Evolutionary conservation across 805 yeast genomes (phyloP).

Genomic region (Sugiyamaella floridensis): DNA sequence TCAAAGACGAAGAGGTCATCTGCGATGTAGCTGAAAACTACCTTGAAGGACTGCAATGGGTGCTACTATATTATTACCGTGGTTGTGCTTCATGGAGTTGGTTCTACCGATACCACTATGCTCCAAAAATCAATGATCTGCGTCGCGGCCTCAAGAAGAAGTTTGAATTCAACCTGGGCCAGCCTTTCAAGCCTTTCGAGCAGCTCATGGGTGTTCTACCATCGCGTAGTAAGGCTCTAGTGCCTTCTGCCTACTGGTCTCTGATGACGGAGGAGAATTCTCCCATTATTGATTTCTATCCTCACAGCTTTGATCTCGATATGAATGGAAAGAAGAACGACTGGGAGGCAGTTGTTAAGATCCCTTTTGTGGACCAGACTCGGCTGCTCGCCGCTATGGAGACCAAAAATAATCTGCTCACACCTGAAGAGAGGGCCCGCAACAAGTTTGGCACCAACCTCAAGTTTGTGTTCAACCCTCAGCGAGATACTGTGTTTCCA

Average conservation of each 20-base stretch:
- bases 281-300: slow-evolving; percentile 86
- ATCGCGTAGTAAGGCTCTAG: slow-evolving; percentile 73
- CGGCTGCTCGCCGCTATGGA: slow-evolving; percentile 66
- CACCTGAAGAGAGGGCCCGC: slow-evolving; percentile 64
- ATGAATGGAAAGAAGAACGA: slow-evolving; percentile 91
- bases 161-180: slow-evolving; percentile 58
- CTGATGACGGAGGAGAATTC: slow-evolving; percentile 82
- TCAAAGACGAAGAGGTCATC: slow-evolving; percentile 47
- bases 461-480: slow-evolving; percentile 68
- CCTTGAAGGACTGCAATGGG: slow-evolving; percentile 96
- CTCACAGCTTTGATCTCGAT: slow-evolving; percentile 79
- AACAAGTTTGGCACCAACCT: slow-evolving; percentile 70
- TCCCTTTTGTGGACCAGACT: slow-evolving; percentile 83
- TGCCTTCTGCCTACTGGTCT: slow-evolving; percentile 71
- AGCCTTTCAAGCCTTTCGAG: slow-evolving; percentile 86
- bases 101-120: slow-evolving; percentile 84
- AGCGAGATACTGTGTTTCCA: slow-evolving; percentile 55
- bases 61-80: slow-evolving; percentile 76
- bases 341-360: slow-evolving; percentile 95
- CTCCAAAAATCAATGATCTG: slow-evolving; percentile 91
- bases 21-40: slow-evolving; percentile 68
- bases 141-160: slow-evolving; percentile 59
- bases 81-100: slow-evolving; percentile 96
- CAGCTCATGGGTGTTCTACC: slow-evolving; percentile 98
- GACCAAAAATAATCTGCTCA: slow-evolving; percentile 54